Conservation (phyloP, 176 grass and related monocot species). For the Melocanna baccifera region DNA sequence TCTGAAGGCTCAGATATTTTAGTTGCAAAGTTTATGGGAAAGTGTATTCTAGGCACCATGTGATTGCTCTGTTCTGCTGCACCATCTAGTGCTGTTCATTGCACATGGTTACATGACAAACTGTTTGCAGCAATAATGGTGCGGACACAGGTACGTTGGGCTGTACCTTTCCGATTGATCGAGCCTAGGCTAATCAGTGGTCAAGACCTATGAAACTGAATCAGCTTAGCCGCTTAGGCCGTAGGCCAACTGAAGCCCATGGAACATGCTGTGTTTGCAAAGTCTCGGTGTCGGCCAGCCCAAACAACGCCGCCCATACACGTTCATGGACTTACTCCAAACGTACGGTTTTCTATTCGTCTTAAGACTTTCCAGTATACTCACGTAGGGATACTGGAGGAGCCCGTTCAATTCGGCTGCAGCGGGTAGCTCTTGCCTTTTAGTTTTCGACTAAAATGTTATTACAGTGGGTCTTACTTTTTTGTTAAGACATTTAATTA, state of each 20-base stretch:
- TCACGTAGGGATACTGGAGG: too few relatives aligned
- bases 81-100: neutral
- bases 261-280: too few relatives aligned
- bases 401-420: too few relatives aligned
- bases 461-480: too few relatives aligned
- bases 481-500: too few relatives aligned
- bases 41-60: neutral
- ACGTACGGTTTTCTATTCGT: neutral
- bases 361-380: too few relatives aligned
- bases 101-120: neutral
- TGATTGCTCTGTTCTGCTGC: neutral
- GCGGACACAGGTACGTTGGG: neutral
- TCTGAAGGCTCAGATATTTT: neutral
- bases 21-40: neutral
- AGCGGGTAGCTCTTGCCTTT: too few relatives aligned
- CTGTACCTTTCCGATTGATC: neutral
- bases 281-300: neutral
- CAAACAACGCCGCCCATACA: neutral
- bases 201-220: neutral
- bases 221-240: neutral
- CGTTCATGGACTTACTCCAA: neutral
- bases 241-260: neutral
- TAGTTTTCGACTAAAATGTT: too few relatives aligned
- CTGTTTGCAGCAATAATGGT: neutral
- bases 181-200: neutral